Conservation (phyloP, 306 rosid genomes). For the Datisca glomerata region DNA sequence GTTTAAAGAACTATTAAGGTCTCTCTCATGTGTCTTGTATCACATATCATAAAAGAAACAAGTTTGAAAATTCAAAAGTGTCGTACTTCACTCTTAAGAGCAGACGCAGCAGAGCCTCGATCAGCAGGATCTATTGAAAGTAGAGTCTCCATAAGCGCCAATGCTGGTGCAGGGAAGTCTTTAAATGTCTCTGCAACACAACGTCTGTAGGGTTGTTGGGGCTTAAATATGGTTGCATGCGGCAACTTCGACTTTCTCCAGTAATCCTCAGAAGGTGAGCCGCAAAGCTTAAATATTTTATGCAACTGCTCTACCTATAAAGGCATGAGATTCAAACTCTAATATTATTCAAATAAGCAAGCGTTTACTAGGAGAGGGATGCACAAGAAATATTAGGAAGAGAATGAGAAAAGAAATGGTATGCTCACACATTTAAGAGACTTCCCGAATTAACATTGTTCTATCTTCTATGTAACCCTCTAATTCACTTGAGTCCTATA, state of each 20-base stretch:
- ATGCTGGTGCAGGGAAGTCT: constrained; percentile 70
- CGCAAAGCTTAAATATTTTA: constrained; percentile 89
- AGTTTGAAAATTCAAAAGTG: no score
- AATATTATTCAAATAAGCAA: constrained; percentile 1
- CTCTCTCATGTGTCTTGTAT: no score
- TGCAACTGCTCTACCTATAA: constrained; percentile 89
- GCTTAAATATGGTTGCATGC: constrained; percentile 78
- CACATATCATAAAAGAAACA: no score
- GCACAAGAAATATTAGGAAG: no score
- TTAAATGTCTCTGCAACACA: constrained; percentile 58
- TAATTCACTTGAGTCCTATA: no score
- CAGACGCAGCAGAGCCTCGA: constrained; percentile 71
- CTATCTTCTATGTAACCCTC: no score
- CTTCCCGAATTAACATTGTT: no score
- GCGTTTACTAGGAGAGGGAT: no score
- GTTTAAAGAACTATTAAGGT: no score
- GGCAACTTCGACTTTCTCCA: constrained; percentile 82
- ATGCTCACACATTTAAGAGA: no score
- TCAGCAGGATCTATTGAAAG: constrained; percentile 88
- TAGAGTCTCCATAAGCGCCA: constrained; percentile 68
- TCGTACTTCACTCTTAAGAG: constrained; percentile 58
- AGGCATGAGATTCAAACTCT: constrained; percentile 13
- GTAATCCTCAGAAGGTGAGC: constrained; percentile 92
- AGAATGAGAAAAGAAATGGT: no score
- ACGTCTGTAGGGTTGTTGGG: constrained; percentile 77